These are phyloP conservation scores for Globisporangium canariense DNA, from an alignment of 352 stramenopile genomes.

Conservation along the genomic window DNA sequence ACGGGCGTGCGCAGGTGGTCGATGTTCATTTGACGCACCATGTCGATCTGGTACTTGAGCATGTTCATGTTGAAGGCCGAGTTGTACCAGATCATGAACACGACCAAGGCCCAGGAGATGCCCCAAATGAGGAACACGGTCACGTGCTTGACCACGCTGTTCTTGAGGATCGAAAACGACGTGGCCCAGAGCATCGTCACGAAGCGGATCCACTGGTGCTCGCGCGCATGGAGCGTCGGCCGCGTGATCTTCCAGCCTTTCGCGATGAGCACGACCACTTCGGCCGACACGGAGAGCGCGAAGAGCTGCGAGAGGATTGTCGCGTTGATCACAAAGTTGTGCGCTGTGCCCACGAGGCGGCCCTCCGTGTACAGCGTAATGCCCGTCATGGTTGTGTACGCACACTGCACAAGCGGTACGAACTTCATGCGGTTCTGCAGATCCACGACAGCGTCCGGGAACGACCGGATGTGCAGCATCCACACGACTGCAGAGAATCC, in stretches of 20 bases:
- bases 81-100: slow-evolving; percentile 74
- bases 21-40: slow-evolving; percentile 51
- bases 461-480: slow-evolving; percentile 44
- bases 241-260: slow-evolving; percentile 77
- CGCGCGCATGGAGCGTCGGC: slow-evolving; percentile 31
- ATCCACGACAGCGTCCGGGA: slow-evolving; percentile 40
- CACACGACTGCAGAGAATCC: slow-evolving; percentile 35
- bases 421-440: slow-evolving; percentile 58
- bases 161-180: slow-evolving; percentile 37
- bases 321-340: slow-evolving; percentile 33
- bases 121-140: slow-evolving; percentile 52
- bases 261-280: slow-evolving; percentile 52
- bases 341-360: slow-evolving; percentile 30
- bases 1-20: slow-evolving; percentile 48
- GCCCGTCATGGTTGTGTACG: slow-evolving; percentile 30
- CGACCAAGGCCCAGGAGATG: slow-evolving; percentile 44
- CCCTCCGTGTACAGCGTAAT: slow-evolving; percentile 30
- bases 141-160: slow-evolving; percentile 34
- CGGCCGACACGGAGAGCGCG: slow-evolving; percentile 41
- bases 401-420: slow-evolving; percentile 33
- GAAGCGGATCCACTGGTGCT: slow-evolving; percentile 57
- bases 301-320: slow-evolving; percentile 38
- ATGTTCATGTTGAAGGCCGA: slow-evolving; percentile 69
- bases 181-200: slow-evolving; percentile 50
- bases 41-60: slow-evolving; percentile 61